Conservation (phyloP, 2,329 filamentous ascomycete species). For the Apiospora malaysiana region DNA sequence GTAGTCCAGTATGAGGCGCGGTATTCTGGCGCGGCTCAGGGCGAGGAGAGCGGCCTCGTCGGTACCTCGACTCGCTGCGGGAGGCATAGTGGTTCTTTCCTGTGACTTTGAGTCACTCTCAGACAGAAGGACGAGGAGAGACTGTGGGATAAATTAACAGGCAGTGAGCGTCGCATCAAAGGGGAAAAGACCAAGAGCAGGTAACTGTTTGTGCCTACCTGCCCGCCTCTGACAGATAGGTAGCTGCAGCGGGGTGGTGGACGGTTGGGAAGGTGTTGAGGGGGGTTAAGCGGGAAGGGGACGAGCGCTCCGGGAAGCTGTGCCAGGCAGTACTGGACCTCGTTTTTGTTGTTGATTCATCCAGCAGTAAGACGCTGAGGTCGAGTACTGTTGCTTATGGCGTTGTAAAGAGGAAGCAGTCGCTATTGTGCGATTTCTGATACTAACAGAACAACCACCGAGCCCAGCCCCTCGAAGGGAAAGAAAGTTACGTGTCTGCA, state of each 20-base stretch:
- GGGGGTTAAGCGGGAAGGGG: background rate
- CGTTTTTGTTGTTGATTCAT: background rate
- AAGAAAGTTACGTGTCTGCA: conserved; percentile 1
- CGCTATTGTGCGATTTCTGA: background rate
- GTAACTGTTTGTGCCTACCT: background rate
- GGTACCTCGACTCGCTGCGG: background rate
- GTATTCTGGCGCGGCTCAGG: background rate
- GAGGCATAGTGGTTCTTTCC: background rate
- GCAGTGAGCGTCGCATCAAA: background rate
- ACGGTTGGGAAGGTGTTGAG: background rate
- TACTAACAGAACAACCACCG: background rate
- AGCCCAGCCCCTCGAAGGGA: background rate
- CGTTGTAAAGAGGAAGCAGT: too few species aligned
- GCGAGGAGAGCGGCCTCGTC: background rate
- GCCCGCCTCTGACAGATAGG: background rate
- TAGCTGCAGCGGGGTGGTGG: background rate
- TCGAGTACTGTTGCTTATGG: background rate
- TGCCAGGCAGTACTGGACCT: background rate
- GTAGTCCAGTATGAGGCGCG: background rate
- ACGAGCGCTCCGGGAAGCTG: background rate
- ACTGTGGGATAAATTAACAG: background rate
- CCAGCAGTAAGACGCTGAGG: background rate
- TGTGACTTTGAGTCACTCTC: background rate
- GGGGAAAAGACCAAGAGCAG: background rate
- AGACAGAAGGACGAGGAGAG: background rate